Evolutionary conservation across 2,329 filamentous ascomycete genomes (phyloP).

Genomic region (Allantophomopsis cytisporea): DNA sequence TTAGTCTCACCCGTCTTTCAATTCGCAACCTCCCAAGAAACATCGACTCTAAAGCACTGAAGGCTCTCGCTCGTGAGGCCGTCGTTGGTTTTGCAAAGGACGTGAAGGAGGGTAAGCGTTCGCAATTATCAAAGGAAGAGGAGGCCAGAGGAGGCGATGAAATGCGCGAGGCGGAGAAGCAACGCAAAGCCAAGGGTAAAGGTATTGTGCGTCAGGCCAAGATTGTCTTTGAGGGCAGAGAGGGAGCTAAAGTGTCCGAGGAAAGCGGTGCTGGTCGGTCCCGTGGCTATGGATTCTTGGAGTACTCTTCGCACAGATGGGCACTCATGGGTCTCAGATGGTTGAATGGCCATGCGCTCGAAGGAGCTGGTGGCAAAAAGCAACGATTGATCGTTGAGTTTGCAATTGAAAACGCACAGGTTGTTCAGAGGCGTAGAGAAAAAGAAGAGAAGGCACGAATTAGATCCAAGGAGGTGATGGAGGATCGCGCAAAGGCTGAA

Average conservation of each 20-base stretch:
- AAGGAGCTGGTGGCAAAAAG: conserved; percentile 57
- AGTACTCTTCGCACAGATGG: conserved; percentile 87
- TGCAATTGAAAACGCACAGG: conserved; percentile 94
- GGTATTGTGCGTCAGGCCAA: conserved; percentile 87
- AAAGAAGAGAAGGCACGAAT: conserved; percentile 41
- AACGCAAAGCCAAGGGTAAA: conserved; percentile 70
- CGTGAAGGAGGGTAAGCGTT: conserved; percentile 63
- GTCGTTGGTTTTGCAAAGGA: conserved; percentile 89
- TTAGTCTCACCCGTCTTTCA: conserved; percentile 81
- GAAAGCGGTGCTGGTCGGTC: conserved; percentile 66
- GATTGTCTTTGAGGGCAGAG: conserved; percentile 78
- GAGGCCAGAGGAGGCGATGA: conserved; percentile 64
- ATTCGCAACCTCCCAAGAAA: conserved; percentile 82
- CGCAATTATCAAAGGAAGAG: conserved; percentile 83
- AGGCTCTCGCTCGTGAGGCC: conserved; percentile 81
- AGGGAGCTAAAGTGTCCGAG: conserved; percentile 75
- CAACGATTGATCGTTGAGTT: conserved; percentile 92
- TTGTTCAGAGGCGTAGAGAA: conserved; percentile 66
- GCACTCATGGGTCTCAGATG: conserved; percentile 90
- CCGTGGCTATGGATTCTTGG: conserved; percentile 92
- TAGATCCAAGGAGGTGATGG: conserved; percentile 18
- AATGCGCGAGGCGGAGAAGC: conserved; percentile 67
- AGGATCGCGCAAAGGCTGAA: conserved; percentile 16
- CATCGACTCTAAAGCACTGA: conserved; percentile 75
- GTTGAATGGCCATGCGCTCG: conserved; percentile 65